Evolutionary conservation across 208 protist genomes (phyloP).

Genomic region (Trypanosoma lewisi): DNA sequence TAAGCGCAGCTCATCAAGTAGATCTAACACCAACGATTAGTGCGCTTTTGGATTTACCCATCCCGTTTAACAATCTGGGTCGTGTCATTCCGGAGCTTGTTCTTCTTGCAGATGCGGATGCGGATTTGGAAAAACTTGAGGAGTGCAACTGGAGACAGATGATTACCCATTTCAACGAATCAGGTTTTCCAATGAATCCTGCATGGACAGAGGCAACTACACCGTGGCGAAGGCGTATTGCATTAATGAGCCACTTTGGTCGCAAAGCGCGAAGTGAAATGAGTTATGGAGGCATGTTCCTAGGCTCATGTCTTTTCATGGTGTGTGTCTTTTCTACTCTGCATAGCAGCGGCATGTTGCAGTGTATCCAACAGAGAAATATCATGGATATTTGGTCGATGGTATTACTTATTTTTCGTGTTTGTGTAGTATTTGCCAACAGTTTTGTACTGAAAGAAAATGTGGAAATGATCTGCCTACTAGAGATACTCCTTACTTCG

Average conservation of each 20-base stretch:
- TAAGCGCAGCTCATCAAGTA: conserved; percentile 87
- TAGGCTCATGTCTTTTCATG: conserved; percentile 41
- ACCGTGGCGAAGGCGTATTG: conserved; percentile 30
- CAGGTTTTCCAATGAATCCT: conserved; percentile 26
- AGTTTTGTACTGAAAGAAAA: conserved; percentile 78
- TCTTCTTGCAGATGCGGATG: conserved; percentile 40
- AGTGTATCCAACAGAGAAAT: conserved; percentile 16
- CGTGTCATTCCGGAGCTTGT: conserved; percentile 87
- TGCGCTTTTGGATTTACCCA: conserved; percentile 89
- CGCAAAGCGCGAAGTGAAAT: conserved; percentile 50
- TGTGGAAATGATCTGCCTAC: conserved; percentile 40
- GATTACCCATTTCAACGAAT: conserved; percentile 35
- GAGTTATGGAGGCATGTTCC: conserved; percentile 42
- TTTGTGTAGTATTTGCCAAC: conserved; percentile 63
- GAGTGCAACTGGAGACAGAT: conserved; percentile 58
- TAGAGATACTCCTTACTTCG: conserved; percentile 24
- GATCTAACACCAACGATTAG: conserved; percentile 94
- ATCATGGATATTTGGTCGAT: conserved; percentile 27
- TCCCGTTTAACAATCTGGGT: conserved; percentile 95
- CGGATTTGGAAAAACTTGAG: conserved; percentile 38
- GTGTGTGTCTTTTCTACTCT: conserved; percentile 41
- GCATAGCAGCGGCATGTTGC: conserved; percentile 29
- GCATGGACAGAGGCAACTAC: conserved; percentile 1
- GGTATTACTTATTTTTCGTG: conserved; percentile 42
- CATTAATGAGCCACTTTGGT: conserved; percentile 46